Percentiles rank a stretch among this genome's conserved stretches.
Conservation (phyloP, 2,329 filamentous ascomycete genomes). For the Harringtonia lauricola region DNA sequence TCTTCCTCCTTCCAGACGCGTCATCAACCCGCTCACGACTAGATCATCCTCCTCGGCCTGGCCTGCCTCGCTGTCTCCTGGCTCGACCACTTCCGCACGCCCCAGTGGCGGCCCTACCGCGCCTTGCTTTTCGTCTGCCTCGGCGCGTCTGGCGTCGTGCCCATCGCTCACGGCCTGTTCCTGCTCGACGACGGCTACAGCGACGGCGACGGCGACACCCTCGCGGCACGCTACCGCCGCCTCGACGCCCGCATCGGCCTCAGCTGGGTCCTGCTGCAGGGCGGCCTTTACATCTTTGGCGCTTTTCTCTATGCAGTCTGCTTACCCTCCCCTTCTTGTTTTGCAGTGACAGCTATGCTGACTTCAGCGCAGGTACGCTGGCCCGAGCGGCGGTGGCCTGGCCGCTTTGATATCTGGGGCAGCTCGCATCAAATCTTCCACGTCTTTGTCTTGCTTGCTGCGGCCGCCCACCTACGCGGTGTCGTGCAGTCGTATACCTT, state of each 20-base stretch:
- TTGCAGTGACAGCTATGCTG: not conserved
- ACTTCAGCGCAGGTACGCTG: constrained; percentile 48
- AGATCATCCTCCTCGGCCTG: constrained; percentile 72
- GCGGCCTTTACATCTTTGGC: constrained; percentile 73
- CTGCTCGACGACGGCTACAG: constrained; percentile 4
- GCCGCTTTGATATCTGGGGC: constrained; percentile 80
- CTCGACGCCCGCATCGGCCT: constrained; percentile 69
- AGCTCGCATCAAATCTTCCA: constrained; percentile 97
- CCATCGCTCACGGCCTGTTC: constrained; percentile 64
- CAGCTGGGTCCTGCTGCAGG: constrained; percentile 69
- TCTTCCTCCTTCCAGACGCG: not conserved
- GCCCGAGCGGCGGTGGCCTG: constrained; percentile 71
- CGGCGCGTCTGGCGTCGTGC: constrained; percentile 73
- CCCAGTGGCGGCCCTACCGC: constrained; percentile 73
- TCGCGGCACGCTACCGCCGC: constrained; percentile 48
- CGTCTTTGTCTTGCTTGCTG: constrained; percentile 74
- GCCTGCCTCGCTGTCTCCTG: constrained; percentile 69
- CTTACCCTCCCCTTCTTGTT: constrained; percentile 28
- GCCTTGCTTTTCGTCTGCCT: constrained; percentile 83
- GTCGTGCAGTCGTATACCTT: constrained; percentile 79
- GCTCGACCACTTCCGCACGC: constrained; percentile 73
- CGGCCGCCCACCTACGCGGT: constrained; percentile 68
- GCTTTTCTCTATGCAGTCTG: constrained; percentile 80
- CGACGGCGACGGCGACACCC: not conserved
- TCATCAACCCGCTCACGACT: no score